phyloP scores from a whole-genome alignment of 2,329 filamentous ascomycete species.

The Madurella fahalii region DNA sequence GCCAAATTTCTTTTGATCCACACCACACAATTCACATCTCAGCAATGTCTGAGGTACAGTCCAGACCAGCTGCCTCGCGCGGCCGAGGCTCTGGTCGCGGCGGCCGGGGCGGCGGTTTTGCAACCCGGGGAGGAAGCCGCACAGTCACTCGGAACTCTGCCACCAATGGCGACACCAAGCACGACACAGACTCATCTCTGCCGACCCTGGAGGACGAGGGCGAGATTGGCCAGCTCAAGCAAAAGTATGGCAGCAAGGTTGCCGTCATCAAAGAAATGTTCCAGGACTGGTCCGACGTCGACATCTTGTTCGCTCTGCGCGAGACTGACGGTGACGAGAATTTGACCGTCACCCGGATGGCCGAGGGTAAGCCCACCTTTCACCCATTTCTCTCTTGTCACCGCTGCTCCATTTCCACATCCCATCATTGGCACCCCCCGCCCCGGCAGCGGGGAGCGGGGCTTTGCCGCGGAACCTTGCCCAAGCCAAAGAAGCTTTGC shows the following conservation, averaged over 20 bases:
- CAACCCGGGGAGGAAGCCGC: constrained; percentile 66
- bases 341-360: constrained; percentile 71
- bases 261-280: constrained; percentile 87
- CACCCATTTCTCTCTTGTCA: neutral
- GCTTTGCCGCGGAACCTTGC: neutral
- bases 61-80: constrained; percentile 76
- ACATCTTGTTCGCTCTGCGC: constrained; percentile 87
- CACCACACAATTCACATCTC: constrained; percentile 37
- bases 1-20: constrained; percentile 29
- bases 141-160: constrained; percentile 53
- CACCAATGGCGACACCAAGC: constrained; percentile 70
- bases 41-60: constrained; percentile 91
- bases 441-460: neutral
- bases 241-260: constrained; percentile 77
- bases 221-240: constrained; percentile 88
- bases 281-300: constrained; percentile 90
- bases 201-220: constrained; percentile 72
- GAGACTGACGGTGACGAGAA: constrained; percentile 80
- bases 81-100: constrained; percentile 88
- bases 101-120: constrained; percentile 68
- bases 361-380: constrained; percentile 58
- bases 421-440: neutral
- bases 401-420: neutral
- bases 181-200: constrained; percentile 54
- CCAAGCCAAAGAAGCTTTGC: neutral